Base-by-base conservation (phyloP, 2,329 filamentous ascomycete genomes). In the Fusarium metavorans region DNA sequence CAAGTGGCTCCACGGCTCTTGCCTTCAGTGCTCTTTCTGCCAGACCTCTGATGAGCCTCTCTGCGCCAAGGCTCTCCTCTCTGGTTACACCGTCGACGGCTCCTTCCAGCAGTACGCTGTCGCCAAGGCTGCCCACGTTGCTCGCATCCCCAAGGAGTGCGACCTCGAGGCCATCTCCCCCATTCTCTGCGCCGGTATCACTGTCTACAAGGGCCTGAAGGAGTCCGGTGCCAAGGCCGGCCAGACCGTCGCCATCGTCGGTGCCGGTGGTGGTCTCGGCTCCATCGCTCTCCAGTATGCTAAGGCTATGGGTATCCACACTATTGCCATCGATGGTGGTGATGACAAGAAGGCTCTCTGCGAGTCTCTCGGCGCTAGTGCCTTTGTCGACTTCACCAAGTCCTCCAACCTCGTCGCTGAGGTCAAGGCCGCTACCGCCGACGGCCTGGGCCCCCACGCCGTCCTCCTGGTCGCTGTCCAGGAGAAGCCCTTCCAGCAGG, bases 401-500 rank as follows among this genome's bases (percentile, higher is more conserved):
- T 91, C 90, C 81, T 90, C 92, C 83, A 92, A 98, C 84, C 84
- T 98, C 30, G 93, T 97, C 77, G 90, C 90, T 77, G 94, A 97
- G 75, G 95, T 98, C 74, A 94, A 95, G 87, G 91, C 91, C 56
- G 92, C 92, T 32, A 97, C 94, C 1, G 85, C 90, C 32, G 95
- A 96, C 78, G 94, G 94, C 23, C 89, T 94, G 18, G 96, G 96
- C 62, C 95, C 95, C 6, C 93, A 97, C 79, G 95, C 95, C 43
- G 95, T 96, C 71, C 88, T 98, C 76, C 88, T 98, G 52, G 91
- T 98, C 70, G 95, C 96, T 71, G 95, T 94, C 62, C 90, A 88
- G 78, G 95, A 98, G 89, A 94, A 93, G 87, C 96, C 96, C 64
- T 98, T 98, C 92, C 95, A 98, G 86, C 95, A 98, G 87, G 96